phyloP scores from a whole-genome alignment of 179 eudicot species.

The Beta macrorhiza region DNA sequence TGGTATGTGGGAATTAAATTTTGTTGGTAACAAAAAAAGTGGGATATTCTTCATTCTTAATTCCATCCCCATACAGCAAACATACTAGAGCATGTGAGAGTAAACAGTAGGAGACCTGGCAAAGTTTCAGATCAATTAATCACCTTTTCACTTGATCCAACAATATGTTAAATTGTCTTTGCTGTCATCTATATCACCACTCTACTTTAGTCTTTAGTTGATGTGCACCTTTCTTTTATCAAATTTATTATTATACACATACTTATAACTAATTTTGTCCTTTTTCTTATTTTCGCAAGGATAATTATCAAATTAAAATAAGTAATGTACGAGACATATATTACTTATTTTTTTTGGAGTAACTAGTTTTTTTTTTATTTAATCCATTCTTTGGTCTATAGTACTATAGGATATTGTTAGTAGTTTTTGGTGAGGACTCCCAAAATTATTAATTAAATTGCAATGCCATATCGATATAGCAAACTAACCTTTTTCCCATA shows the following conservation, averaged over 20 bases:
- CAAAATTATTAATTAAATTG: not conserved
- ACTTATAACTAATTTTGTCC: not conserved
- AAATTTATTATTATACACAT: not conserved
- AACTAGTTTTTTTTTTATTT: not conserved
- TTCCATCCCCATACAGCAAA: not conserved
- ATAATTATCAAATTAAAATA: not conserved
- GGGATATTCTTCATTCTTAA: not conserved
- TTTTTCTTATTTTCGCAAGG: not conserved
- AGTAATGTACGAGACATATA: not conserved
- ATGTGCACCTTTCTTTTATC: constrained; percentile 16
- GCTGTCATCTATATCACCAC: constrained; percentile 22
- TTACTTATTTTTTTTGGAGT: not conserved
- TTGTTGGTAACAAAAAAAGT: not conserved
- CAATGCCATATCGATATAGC: not conserved
- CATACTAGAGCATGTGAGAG: constrained; percentile 23
- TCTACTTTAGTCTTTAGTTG: constrained; percentile 17
- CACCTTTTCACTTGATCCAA: constrained; percentile 31
- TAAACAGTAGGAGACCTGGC: constrained; percentile 20
- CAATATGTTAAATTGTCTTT: constrained; percentile 21
- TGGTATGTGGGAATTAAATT: constrained; percentile 4
- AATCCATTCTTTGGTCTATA: not conserved
- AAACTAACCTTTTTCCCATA: not conserved
- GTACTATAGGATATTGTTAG: not conserved
- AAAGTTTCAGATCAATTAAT: constrained; percentile 21
- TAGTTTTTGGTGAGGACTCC: not conserved